Evolutionary conservation across 805 yeast genomes (phyloP), one percentile per base, ranked within the genome.

Genomic region (Teunomyces barrocoloradensis): DNA sequence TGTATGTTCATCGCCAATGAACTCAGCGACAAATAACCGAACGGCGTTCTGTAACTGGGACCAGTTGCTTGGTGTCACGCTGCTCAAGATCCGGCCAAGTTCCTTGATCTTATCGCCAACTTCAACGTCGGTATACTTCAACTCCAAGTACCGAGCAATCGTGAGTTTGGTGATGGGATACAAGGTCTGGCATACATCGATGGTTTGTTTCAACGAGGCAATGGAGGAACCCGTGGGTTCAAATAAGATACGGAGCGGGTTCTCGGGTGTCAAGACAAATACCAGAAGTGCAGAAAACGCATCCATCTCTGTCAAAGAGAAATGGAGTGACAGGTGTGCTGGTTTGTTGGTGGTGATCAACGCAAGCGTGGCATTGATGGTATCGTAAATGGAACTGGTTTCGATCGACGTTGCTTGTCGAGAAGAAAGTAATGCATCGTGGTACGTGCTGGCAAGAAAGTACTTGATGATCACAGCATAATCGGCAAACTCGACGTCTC

Each of bases 111-210:
- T 32, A 4, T 49, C 49, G 20, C 36, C 17, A n/a, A 30, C 23
- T 6, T 23, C 29, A 9, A 37, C 11, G 5, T 4, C 15, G 10
- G 28, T 13, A 35, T 43, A 37, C 46, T 64, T 65, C 35, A 65
- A 55, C 11, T 51, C 40, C 37, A 72, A 53, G 46, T 54, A 72
- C 25, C 61, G 58, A 4, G 44, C 44, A n/a, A 72, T 55, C 1
- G 73, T 63, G n/a, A 68, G 56, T 30, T 64, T 66, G 42, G 64
- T 68, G 34, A 66, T 59, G 0, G 74, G 66, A 43, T 61, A 69
- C 18, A 73, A 56, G 36, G 56, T 58, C 34, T 63, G 63, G 51
- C 75, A 71, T 1, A 66, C 62, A 5, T 57, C 53, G 3, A 69
- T 50, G 13, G 55, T 54, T 15, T 59, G 51, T 5, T 57, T 54